Evolutionary conservation across 2,329 filamentous ascomycete genomes (phyloP), one percentile per base, ranked within the genome.

Genomic region (Aspergillus ochraceoroseus): DNA sequence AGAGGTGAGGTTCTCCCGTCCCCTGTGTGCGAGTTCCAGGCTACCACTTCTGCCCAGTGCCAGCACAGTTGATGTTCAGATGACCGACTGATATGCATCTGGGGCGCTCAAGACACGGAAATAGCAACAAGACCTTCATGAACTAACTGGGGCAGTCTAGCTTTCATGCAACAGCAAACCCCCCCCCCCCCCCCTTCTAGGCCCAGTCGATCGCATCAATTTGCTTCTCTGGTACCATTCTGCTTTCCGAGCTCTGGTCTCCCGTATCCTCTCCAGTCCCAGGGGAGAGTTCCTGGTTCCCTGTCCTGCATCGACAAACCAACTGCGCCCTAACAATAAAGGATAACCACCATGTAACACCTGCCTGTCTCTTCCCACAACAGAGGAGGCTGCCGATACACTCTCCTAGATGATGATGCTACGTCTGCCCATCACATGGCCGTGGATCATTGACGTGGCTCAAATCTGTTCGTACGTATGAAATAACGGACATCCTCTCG

Each of bases 401-500:
- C n/a, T n/a, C n/a, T 22, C 20, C 20, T 22, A 22, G 20, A 22
- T 22, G 20, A 9, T 22, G 20, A 22, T 22, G 20, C 20, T 33
- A 33, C 29, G 18, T 17, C 23, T 25, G 23, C 19, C 28, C 25
- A 41, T 51, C 48, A 51, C 48, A 48, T 48, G 48, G 48, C 23
- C 38, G 20, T 15, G 23, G 23, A 13, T 27, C 17, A 46, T 44
- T 46, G 48, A 51, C 48, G 48, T 51, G 48, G 46, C 48, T 48
- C 40, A 32, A 40, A 42, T 51, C 38, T 41, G 40, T 48, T 51
- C 43, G 41, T 41, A 27, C 34, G 32, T 30, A 8, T 29, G 17
- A 13, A 26, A 36, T 22, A 37, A 32, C 23, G 20, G 20, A 22
- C 20, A 9, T 5, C 20, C 20, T n/a, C n/a, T n/a, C n/a, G n/a